Percentiles rank a stretch among this genome's conserved stretches.
Conservation (phyloP, 441 rosid genomes). For the Gossypium aridum region DNA sequence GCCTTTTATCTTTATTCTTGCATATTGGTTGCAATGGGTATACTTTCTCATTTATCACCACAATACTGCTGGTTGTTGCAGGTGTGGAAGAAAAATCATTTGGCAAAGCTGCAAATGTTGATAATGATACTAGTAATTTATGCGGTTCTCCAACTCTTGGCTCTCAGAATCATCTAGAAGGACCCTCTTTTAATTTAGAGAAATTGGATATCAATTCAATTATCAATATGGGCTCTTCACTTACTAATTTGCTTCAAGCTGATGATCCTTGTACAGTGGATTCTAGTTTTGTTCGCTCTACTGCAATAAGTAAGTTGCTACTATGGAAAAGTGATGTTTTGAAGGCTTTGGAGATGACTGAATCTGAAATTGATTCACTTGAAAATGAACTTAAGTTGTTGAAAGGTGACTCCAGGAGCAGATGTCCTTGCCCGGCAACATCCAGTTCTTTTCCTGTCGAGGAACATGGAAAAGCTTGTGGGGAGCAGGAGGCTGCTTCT, state of each 20-base stretch:
- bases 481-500: constrained; percentile 30
- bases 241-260: constrained; percentile 60
- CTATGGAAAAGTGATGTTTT: constrained; percentile 57
- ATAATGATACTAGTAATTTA: constrained; percentile 46
- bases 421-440: constrained; percentile 21
- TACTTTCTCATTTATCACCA: not conserved
- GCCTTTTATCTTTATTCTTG: not conserved
- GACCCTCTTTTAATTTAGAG: constrained; percentile 59
- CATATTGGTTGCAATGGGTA: not conserved
- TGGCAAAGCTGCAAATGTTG: constrained; percentile 42
- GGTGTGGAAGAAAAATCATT: constrained; percentile 66
- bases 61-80: constrained; percentile 23
- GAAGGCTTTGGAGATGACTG: constrained; percentile 75
- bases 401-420: constrained; percentile 38
- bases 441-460: constrained; percentile 32
- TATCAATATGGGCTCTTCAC: constrained; percentile 51
- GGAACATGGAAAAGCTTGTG: constrained; percentile 25
- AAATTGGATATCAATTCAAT: constrained; percentile 51
- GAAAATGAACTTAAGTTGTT: constrained; percentile 69
- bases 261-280: constrained; percentile 54
- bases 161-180: constrained; percentile 52
- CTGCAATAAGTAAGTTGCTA: constrained; percentile 60
- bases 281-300: constrained; percentile 50
- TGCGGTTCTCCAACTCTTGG: constrained; percentile 58
- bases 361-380: constrained; percentile 85